Evolutionary conservation across 495 filamentous ascomycete species (phyloP).

Genomic region (Penicillium goetzii): DNA sequence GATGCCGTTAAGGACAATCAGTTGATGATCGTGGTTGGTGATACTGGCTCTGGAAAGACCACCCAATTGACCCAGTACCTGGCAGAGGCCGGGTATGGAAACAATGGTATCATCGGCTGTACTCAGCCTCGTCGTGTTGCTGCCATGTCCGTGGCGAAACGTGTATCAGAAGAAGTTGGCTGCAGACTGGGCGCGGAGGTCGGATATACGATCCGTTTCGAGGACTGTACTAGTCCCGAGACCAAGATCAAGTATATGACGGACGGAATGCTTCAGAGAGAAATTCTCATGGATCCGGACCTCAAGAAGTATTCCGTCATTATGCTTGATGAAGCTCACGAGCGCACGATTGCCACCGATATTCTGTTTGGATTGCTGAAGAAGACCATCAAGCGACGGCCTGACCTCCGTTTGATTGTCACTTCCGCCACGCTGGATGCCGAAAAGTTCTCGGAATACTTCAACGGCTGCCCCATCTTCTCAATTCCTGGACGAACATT

Average conservation of each 20-base stretch:
- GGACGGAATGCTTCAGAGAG: conserved; percentile 95
- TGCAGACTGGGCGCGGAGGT: conserved; percentile 90
- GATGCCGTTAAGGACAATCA: conserved; percentile 89
- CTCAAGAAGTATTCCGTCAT: conserved; percentile 90
- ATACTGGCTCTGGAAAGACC: conserved; percentile 97
- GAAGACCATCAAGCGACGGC: conserved; percentile 83
- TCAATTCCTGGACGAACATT: conserved; percentile 93
- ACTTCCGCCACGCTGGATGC: conserved; percentile 96
- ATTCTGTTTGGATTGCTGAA: conserved; percentile 93
- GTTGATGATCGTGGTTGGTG: conserved; percentile 92
- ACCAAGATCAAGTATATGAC: conserved; percentile 99
- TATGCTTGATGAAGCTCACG: conserved; percentile 98
- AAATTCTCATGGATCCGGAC: conserved; percentile 88
- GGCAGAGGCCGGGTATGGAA: conserved; percentile 87
- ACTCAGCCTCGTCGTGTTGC: conserved; percentile 97
- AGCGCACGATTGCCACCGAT: conserved; percentile 94
- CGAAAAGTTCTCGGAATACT: conserved; percentile 95
- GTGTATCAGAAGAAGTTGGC: conserved; percentile 95
- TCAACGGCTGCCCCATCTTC: conserved; percentile 92
- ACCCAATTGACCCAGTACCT: conserved; percentile 96
- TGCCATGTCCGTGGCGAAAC: conserved; percentile 95
- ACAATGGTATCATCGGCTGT: conserved; percentile 92
- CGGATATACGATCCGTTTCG: conserved; percentile 97
- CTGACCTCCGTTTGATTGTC: conserved; percentile 92
- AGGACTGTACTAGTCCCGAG: conserved; percentile 86